Percentiles rank a stretch among this genome's conserved stretches.
These are phyloP conservation scores for Leccinellum rugosiceps DNA, from an alignment of 768 basidiomycete species.

Conservation along the genomic window DNA sequence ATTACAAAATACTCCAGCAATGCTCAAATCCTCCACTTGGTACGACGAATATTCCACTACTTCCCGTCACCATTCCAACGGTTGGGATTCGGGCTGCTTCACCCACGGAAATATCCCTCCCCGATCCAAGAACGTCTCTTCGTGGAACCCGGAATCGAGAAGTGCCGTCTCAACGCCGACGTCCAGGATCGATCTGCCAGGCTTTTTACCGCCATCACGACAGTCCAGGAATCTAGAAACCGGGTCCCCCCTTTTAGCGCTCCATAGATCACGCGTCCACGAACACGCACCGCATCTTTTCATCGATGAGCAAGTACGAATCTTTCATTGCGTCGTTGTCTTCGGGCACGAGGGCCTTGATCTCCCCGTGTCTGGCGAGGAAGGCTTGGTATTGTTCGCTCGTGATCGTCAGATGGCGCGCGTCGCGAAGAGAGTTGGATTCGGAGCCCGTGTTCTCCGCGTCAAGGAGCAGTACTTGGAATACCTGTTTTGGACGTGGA, in stretches of 20 bases:
- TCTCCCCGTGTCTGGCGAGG: constrained; percentile 27
- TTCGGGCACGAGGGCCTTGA: constrained; percentile 33
- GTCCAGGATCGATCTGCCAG: constrained; percentile 11
- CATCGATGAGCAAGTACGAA: constrained; percentile 37
- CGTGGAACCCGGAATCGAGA: constrained; percentile 14
- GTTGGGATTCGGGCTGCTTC: neutral
- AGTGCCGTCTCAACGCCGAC: constrained; percentile 16
- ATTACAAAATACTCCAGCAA: too few relatives aligned
- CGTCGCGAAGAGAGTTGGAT: constrained; percentile 27
- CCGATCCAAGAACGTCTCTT: constrained; percentile 9
- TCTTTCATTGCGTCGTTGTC: constrained; percentile 38
- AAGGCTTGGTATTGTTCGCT: constrained; percentile 34
- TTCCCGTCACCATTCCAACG: constrained; percentile 9
- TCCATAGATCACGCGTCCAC: neutral
- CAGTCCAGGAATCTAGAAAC: constrained; percentile 31
- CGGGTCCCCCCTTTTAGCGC: neutral
- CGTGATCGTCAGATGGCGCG: constrained; percentile 27
- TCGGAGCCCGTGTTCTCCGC: constrained; percentile 28
- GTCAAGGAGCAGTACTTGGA: constrained; percentile 30
- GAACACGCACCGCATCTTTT: constrained; percentile 32
- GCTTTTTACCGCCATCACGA: constrained; percentile 27
- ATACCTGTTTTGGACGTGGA: constrained; percentile 18
- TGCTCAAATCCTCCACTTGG: neutral
- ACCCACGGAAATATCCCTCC: constrained; percentile 9
- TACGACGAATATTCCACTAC: neutral